phyloP scores from a whole-genome alignment of 1,284 basidiomycete genomes.

The Ceratorhiza oryzae-sativae region DNA sequence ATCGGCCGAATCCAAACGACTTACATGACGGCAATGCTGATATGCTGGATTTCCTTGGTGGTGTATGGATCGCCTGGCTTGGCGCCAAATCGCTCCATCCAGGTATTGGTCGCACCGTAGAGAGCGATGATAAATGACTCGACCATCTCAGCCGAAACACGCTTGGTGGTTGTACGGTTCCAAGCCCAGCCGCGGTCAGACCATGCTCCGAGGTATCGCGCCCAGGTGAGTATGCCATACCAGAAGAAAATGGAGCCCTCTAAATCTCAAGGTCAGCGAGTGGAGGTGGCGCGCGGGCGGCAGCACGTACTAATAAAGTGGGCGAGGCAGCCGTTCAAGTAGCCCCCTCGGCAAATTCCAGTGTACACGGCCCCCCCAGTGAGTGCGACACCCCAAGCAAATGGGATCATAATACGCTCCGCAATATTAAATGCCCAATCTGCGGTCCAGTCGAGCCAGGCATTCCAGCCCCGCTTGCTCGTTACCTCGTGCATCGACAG shows the following conservation, averaged over 20 bases:
- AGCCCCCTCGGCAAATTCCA: constrained; percentile 78
- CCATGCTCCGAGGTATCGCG: constrained; percentile 89
- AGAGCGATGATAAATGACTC: constrained; percentile 88
- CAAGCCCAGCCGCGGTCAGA: constrained; percentile 94
- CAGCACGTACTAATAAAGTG: constrained; percentile 84
- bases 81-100: constrained; percentile 95
- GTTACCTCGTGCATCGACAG: constrained; percentile 3
- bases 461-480: constrained; percentile 2
- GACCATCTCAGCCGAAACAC: constrained; percentile 79
- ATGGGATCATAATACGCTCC: constrained; percentile 70
- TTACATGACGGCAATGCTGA: constrained; percentile 81
- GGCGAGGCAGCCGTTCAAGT: constrained; percentile 84
- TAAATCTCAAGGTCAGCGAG: constrained; percentile 46
- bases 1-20: constrained; percentile 47
- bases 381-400: constrained; percentile 69
- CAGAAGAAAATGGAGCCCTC: constrained; percentile 91
- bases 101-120: constrained; percentile 92
- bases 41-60: constrained; percentile 94
- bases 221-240: constrained; percentile 89
- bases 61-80: constrained; percentile 83
- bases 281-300: constrained; percentile 23
- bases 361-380: constrained; percentile 81
- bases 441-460: constrained; percentile 45
- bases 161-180: constrained; percentile 69
- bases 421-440: constrained; percentile 58